phyloP scores from a whole-genome alignment of 306 rosid genomes.

The Pyrus pyrifolia region DNA sequence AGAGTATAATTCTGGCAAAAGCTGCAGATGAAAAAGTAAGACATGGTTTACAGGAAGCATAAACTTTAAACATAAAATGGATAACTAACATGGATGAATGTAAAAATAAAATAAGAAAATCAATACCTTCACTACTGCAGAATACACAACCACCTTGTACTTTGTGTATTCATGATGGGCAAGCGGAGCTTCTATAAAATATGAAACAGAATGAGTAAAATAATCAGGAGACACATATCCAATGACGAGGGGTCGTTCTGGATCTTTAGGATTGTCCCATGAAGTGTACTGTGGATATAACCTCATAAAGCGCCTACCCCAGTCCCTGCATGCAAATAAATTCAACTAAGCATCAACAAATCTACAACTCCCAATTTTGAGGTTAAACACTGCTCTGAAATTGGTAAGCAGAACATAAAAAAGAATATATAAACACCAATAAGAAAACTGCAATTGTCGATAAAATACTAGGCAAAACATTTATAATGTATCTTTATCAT shows the following conservation, averaged over 20 bases:
- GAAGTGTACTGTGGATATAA: slow-evolving; percentile 61
- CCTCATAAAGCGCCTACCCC: slow-evolving; percentile 94
- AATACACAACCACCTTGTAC: slow-evolving; percentile 82
- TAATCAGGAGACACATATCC: slow-evolving; percentile 98
- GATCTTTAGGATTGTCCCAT: slow-evolving; percentile 86
- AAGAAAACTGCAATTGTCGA: not conserved
- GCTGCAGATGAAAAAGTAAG: not conserved
- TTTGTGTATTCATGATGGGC: slow-evolving; percentile 62
- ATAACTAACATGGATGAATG: not conserved
- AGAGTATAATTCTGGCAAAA: not conserved
- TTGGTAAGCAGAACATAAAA: not conserved
- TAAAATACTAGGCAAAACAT: not conserved
- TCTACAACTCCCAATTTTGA: not conserved
- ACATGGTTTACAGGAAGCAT: not conserved
- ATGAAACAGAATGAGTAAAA: slow-evolving; percentile 97
- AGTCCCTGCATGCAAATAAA: slow-evolving; percentile 60
- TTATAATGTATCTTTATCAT: not conserved
- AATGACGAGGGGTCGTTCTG: slow-evolving; percentile 81
- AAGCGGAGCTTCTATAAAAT: slow-evolving; percentile 91
- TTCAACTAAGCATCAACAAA: not conserved
- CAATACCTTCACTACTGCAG: slow-evolving; percentile 99
- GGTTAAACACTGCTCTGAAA: not conserved
- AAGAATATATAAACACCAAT: not conserved
- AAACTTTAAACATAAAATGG: not conserved
- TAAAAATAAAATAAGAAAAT: not conserved